phyloP scores from a whole-genome alignment of 2,329 filamentous ascomycete species.

The Fusarium brachygibbosum region DNA sequence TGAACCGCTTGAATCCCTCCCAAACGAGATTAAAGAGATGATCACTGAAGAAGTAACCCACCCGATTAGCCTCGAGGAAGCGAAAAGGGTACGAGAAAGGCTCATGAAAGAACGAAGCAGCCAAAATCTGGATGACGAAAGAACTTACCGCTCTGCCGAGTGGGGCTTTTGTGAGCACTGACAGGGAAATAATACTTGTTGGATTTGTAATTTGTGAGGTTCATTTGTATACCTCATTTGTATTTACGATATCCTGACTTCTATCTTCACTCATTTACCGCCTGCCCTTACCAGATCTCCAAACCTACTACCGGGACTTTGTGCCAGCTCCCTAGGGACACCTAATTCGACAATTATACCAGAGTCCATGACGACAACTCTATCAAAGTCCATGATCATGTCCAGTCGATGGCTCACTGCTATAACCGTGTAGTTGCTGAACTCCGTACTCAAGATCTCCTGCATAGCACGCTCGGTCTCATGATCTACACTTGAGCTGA shows the following conservation, averaged over 20 bases:
- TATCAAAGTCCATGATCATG: conserved; percentile 65
- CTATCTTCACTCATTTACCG: not conserved
- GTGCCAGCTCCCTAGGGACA: conserved; percentile 39
- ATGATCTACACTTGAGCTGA: conserved; percentile 58
- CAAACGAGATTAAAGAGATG: too few relatives aligned
- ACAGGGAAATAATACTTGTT: not conserved
- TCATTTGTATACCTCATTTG: not conserved
- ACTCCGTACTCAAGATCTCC: conserved; percentile 56
- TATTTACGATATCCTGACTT: not conserved
- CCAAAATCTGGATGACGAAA: too few relatives aligned
- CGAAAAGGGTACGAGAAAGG: too few relatives aligned
- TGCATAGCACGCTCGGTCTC: conserved; percentile 59
- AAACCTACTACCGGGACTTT: conserved; percentile 47
- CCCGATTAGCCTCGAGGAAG: too few relatives aligned
- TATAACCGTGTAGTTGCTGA: conserved; percentile 65
- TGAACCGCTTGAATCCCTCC: too few relatives aligned
- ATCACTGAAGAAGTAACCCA: too few relatives aligned
- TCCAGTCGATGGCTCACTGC: conserved; percentile 61
- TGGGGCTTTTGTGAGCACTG: too few relatives aligned
- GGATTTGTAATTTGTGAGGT: not conserved
- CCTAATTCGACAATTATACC: conserved; percentile 60
- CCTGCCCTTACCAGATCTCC: conserved; percentile 40
- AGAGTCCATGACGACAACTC: conserved; percentile 63
- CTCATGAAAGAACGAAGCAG: too few relatives aligned
- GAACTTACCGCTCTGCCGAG: too few relatives aligned